These are phyloP conservation scores for Eimeria maxima DNA, from an alignment of 169 alveolate species.

Conservation along the genomic window DNA sequence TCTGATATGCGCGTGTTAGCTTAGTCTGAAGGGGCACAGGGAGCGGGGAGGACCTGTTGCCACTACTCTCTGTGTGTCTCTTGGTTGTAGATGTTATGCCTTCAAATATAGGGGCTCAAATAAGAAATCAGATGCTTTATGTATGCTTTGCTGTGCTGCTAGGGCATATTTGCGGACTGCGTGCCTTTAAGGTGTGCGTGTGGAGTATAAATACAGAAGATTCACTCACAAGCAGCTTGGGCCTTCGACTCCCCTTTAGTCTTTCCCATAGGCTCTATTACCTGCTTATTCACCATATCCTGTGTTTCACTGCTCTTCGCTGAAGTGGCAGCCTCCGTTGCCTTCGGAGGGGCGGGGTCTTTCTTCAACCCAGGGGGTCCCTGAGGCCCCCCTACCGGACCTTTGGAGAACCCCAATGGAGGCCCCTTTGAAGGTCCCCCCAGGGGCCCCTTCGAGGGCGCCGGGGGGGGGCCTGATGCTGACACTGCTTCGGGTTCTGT, in stretches of 20 bases:
- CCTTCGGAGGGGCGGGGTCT: background rate
- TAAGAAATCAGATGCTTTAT: too few species aligned
- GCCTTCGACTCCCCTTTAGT: background rate
- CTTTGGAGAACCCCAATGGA: too few species aligned
- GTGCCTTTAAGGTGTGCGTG: too few species aligned
- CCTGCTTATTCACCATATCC: background rate
- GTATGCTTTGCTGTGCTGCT: too few species aligned
- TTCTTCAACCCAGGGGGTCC: slow-evolving; percentile 14
- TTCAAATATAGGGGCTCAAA: too few species aligned
- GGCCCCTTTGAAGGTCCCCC: background rate
- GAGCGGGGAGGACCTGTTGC: too few species aligned
- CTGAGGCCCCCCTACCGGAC: background rate
- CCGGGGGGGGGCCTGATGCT: background rate
- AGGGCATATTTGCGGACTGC: too few species aligned
- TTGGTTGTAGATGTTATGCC: too few species aligned
- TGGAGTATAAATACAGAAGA: background rate
- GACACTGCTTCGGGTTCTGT: background rate
- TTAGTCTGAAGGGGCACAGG: too few species aligned
- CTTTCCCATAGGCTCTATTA: background rate
- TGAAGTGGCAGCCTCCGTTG: background rate
- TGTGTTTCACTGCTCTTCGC: background rate
- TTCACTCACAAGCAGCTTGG: background rate
- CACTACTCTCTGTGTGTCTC: too few species aligned
- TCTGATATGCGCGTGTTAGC: too few species aligned
- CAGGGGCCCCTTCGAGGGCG: background rate